Evolutionary conservation across 139 green algal genomes (phyloP).

Genomic region (Coccomyxa sp.): DNA sequence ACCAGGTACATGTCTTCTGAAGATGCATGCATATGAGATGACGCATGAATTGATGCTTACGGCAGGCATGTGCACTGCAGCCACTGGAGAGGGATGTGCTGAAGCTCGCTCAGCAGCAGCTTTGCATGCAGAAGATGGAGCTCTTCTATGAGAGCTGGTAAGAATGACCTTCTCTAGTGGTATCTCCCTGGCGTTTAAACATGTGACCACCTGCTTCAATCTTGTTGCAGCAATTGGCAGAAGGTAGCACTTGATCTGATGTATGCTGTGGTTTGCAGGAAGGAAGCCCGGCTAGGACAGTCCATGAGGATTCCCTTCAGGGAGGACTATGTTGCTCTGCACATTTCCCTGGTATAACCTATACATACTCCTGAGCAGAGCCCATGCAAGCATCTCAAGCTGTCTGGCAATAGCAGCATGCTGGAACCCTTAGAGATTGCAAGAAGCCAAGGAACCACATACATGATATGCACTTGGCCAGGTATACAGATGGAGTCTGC

Average conservation of each 20-base stretch:
- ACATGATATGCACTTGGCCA: no score
- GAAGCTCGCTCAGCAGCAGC: not conserved
- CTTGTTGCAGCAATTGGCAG: not conserved
- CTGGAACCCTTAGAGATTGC: no score
- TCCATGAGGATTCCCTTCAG: not conserved
- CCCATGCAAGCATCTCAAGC: no score
- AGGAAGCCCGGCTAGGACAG: not conserved
- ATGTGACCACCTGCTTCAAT: not conserved
- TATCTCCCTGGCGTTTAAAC: not conserved
- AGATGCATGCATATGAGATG: no score
- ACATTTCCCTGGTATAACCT: not conserved
- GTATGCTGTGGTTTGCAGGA: not conserved
- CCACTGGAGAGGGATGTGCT: not conserved
- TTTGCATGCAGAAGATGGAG: conserved; percentile 7
- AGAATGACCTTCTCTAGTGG: not conserved
- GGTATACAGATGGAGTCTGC: no score
- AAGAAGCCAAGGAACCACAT: no score
- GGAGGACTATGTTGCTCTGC: not conserved
- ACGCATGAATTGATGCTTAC: no score
- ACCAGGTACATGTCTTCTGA: no score
- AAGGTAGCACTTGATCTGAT: not conserved
- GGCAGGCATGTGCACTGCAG: no score
- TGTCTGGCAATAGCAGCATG: no score
- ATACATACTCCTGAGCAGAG: no score
- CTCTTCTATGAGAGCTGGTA: not conserved